Conservation (phyloP, 768 basidiomycete species). For the Lanmaoa rubissima region DNA sequence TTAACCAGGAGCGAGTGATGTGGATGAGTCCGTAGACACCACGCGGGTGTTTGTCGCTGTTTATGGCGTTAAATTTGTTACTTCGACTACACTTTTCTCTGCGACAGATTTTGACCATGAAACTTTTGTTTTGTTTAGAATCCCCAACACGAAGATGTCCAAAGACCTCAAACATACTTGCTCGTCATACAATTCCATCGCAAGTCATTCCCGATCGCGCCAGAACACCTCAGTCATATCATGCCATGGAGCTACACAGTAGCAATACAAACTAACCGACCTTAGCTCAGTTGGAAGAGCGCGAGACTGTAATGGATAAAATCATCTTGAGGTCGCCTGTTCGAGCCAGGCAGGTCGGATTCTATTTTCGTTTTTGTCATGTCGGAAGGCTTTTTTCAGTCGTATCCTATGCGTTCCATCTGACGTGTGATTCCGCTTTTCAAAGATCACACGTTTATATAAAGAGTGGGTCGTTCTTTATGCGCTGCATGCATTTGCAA, state of each 20-base stretch:
- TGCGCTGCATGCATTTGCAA: too few species aligned
- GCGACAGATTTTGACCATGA: neutral
- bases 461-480: too few species aligned
- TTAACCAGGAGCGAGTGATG: neutral
- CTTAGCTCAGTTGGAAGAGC: slow-evolving; percentile 51
- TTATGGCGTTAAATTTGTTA: too few species aligned
- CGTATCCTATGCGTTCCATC: too few species aligned
- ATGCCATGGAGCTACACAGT: neutral
- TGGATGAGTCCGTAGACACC: too few species aligned
- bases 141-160: neutral
- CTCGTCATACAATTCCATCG: neutral
- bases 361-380: neutral
- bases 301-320: slow-evolving; percentile 42
- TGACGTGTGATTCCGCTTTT: too few species aligned
- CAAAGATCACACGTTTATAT: too few species aligned
- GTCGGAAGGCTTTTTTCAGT: too few species aligned
- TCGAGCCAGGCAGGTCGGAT: slow-evolving; percentile 61
- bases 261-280: slow-evolving; percentile 6
- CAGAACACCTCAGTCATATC: neutral
- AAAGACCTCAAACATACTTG: neutral
- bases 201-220: neutral
- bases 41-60: too few species aligned
- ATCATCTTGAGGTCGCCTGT: slow-evolving; percentile 58
- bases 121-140: neutral
- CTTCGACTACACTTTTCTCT: neutral